These are phyloP conservation scores for Lactarius akahatsu DNA, from an alignment of 768 basidiomycete species.

Conservation along the genomic window DNA sequence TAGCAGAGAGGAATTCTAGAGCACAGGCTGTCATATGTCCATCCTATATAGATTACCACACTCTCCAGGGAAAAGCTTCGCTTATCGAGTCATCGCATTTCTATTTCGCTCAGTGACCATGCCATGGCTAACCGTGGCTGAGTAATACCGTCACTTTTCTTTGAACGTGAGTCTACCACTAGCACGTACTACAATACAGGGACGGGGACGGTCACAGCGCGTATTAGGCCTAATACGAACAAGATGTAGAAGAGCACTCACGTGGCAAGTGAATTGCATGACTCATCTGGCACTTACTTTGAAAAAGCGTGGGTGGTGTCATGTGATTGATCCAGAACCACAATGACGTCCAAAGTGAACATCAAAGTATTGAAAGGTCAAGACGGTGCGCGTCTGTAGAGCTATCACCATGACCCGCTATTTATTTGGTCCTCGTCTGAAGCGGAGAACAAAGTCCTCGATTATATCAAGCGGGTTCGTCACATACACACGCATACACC, in stretches of 20 bases:
- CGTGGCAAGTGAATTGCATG: too few relatives aligned
- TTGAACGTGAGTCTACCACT: too few relatives aligned
- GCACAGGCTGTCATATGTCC: neutral
- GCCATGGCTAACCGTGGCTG: too few relatives aligned
- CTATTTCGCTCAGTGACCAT: too few relatives aligned
- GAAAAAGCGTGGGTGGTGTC: neutral
- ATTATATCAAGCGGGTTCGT: constrained; percentile 29
- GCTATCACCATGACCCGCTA: neutral
- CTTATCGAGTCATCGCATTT: too few relatives aligned
- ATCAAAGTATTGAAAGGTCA: constrained; percentile 29
- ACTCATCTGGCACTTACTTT: too few relatives aligned
- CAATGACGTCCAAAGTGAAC: constrained; percentile 26
- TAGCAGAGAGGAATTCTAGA: neutral
- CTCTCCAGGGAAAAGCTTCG: too few relatives aligned
- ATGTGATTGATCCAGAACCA: constrained; percentile 12
- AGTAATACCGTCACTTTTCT: too few relatives aligned
- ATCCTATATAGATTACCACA: neutral
- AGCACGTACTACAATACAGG: too few relatives aligned
- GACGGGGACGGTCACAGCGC: too few relatives aligned
- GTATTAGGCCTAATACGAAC: too few relatives aligned
- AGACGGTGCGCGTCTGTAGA: constrained; percentile 18
- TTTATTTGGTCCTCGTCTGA: neutral
- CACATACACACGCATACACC: neutral
- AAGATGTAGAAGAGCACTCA: too few relatives aligned
- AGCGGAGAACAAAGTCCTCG: constrained; percentile 29